Evolutionary conservation across 1,139 yeast genomes (phyloP).

Genomic region (Diutina ranongensis): DNA sequence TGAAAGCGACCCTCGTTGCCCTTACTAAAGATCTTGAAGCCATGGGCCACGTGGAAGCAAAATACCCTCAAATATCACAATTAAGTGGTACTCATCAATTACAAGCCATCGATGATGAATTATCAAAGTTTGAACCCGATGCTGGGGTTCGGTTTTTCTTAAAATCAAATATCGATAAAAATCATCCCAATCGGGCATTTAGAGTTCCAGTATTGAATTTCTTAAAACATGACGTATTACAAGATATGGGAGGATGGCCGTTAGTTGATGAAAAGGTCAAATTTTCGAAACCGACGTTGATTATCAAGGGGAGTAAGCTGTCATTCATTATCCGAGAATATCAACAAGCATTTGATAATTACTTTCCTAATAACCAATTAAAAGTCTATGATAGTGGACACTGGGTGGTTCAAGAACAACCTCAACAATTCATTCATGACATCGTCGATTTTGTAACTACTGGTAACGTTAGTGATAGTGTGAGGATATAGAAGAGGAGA

Average conservation of each 20-base stretch:
- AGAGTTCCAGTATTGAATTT: slow-evolving; percentile 18
- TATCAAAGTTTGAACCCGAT: slow-evolving; percentile 17
- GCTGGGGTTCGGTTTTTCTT: slow-evolving; percentile 17
- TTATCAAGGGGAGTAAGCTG: slow-evolving; percentile 31
- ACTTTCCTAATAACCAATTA: slow-evolving; percentile 22
- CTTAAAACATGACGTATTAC: slow-evolving; percentile 16
- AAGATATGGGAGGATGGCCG: slow-evolving; percentile 35
- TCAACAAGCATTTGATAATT: slow-evolving; percentile 19
- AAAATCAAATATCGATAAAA: slow-evolving; percentile 17
- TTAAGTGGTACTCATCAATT: not conserved
- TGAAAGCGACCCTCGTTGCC: slow-evolving; percentile 15
- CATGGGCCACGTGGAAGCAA: slow-evolving; percentile 18
- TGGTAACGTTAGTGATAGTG: not conserved
- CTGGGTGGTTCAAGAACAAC: slow-evolving; percentile 33
- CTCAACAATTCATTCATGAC: slow-evolving; percentile 22
- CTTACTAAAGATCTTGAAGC: slow-evolving; percentile 21
- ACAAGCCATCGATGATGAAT: slow-evolving; percentile 10
- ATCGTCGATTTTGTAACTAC: slow-evolving; percentile 13
- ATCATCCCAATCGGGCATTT: slow-evolving; percentile 12
- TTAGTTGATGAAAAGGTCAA: slow-evolving; percentile 11
- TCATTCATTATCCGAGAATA: slow-evolving; percentile 25
- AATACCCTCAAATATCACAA: not conserved
- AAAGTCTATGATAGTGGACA: slow-evolving; percentile 32
- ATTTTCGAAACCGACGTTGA: slow-evolving; percentile 27
- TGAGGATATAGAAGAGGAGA: not conserved